These are phyloP conservation scores for Penicillium sp. DNA, from an alignment of 2,329 filamentous ascomycete species.

Conservation along the genomic window DNA sequence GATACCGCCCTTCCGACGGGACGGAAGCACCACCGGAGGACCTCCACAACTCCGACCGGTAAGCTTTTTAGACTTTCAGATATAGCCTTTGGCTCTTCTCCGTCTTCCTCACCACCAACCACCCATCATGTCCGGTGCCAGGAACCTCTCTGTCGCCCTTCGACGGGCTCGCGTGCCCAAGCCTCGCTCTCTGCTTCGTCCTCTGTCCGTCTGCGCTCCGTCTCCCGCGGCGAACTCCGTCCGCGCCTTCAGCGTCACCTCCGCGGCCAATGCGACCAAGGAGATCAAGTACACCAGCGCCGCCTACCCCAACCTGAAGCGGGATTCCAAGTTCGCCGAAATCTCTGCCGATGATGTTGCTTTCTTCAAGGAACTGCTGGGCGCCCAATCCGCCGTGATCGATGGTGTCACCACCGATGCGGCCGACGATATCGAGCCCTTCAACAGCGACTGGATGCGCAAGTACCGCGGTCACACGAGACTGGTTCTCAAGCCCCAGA, in stretches of 20 bases:
- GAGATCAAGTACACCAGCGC: slow-evolving; percentile 72
- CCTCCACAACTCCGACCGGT: no score
- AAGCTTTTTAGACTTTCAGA: no score
- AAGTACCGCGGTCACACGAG: slow-evolving; percentile 89
- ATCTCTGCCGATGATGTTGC: slow-evolving; percentile 71
- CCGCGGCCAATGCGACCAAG: no score
- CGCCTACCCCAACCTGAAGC: slow-evolving; percentile 67
- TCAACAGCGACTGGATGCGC: slow-evolving; percentile 98
- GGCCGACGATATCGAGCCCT: slow-evolving; percentile 73
- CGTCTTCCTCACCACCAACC: no score
- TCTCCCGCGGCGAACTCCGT: no score
- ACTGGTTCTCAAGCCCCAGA: slow-evolving; percentile 75
- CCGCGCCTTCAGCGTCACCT: slow-evolving; percentile 27
- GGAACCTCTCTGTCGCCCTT: slow-evolving; percentile 26
- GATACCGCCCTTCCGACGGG: no score
- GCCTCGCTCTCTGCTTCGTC: slow-evolving; percentile 21
- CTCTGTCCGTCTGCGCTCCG: no score
- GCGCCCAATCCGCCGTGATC: slow-evolving; percentile 67
- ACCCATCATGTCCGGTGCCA: slow-evolving; percentile 29
- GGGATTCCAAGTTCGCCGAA: slow-evolving; percentile 61
- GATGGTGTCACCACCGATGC: slow-evolving; percentile 70
- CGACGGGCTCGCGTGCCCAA: slow-evolving; percentile 27
- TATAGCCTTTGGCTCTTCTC: no score
- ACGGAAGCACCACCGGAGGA: no score
- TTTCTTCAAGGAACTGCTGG: slow-evolving; percentile 70